These are phyloP conservation scores for Porphyridium purpureum DNA, from an alignment of 23 red algal genomes.

Conservation along the genomic window DNA sequence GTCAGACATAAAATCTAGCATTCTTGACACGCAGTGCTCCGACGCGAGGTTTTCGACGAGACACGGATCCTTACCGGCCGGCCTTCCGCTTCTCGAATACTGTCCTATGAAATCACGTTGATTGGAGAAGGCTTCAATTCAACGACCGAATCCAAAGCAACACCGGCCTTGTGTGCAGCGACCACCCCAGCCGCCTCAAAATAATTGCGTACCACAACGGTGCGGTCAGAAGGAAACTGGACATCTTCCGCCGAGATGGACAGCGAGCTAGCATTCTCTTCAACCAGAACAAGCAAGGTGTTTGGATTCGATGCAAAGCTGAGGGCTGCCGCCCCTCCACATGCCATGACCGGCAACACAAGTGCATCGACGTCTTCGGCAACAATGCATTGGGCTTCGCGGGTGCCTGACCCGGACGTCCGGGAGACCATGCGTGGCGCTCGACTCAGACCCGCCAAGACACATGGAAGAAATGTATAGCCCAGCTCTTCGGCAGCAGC, in stretches of 20 bases:
- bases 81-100: no score
- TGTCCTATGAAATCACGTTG: no score
- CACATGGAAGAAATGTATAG: conserved; percentile 88
- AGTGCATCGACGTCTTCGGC: conserved; percentile 48
- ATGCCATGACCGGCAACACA: conserved; percentile 44
- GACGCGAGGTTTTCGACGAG: no score
- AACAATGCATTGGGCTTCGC: conserved; percentile 1
- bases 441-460: conserved; percentile 66
- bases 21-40: no score
- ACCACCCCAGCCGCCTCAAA: conserved; percentile 76
- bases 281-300: conserved; percentile 42
- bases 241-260: conserved; percentile 17
- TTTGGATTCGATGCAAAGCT: conserved; percentile 14
- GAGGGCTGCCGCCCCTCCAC: conserved; percentile 18
- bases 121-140: no score
- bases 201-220: conserved; percentile 50
- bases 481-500: conserved; percentile 96
- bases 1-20: no score
- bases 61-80: no score
- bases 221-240: conserved; percentile 10
- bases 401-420: background rate
- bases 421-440: conserved; percentile 33
- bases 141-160: no score
- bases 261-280: conserved; percentile 49
- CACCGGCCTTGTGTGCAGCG: conserved; percentile 54